Base-by-base conservation (phyloP, 1,284 basidiomycete species). In the Trichosporon faecale region DNA sequence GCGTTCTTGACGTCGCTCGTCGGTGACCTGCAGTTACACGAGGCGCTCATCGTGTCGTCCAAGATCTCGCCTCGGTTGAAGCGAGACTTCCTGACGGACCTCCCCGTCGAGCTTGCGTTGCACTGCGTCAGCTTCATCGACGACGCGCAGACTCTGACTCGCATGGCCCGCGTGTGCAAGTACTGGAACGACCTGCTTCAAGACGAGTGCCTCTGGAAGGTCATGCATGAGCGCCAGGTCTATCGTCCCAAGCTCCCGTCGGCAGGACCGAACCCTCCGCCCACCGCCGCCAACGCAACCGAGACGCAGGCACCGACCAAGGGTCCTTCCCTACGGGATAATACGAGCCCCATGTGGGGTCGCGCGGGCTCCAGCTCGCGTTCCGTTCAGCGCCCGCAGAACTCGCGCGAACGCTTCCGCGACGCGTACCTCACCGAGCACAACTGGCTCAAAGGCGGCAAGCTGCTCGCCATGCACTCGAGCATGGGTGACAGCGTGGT, bases 361-460 rank as follows among this genome's bases (percentile, higher is more conserved):
- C 68, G 66, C 11, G 64, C 70, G 25, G 68, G 57, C 29, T 61
- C 57, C 16, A 18, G 57, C 57, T 61, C 57, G 8, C 57, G 57
- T 33, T 16, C 40, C 35, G 60, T 64, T 29, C 61, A 44, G 60
- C 68, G 67, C 21, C 23, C 67, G 46, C 64, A 55, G 31, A 69
- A 61, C 27, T 73, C 65, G 49, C 70, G 69, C 64, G 70, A 73
- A n/a, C 64, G 66, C 49, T 73, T 73, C 70, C 72, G 72, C 33
- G 68, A 72, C 52, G 57, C 72, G 27, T 69, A 72, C 73, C 68
- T 73, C 65, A 92, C 91, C 91, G 92, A 92, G 79, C 88, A 88
- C 44, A 94, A 95, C 79, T 98, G 95, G 94, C 87, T 91, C 11
- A 86, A 86, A 57, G 92, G 92, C 5, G 95, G 95, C 2, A 87